These are phyloP conservation scores for Calvatia gigantea DNA, from an alignment of 768 basidiomycete genomes.

Conservation along the genomic window DNA sequence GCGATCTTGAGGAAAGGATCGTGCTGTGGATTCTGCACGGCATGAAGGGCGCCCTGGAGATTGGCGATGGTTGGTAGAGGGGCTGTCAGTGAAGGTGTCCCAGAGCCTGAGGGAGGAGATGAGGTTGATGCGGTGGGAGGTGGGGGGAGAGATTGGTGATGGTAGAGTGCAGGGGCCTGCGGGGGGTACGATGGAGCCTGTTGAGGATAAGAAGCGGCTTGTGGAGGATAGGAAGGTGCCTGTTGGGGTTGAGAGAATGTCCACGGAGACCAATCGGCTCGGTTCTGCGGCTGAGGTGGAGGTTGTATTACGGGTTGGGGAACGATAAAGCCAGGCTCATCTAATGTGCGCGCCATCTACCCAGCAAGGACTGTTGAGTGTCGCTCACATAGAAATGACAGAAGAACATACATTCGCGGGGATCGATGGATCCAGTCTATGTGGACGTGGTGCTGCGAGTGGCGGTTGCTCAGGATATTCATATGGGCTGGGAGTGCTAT, in stretches of 20 bases:
- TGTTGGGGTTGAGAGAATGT: constrained; percentile 12
- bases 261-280: constrained; percentile 17
- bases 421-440: constrained; percentile 55
- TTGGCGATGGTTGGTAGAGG: constrained; percentile 64
- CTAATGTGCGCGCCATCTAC: constrained; percentile 64
- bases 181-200: constrained; percentile 7
- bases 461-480: constrained; percentile 34
- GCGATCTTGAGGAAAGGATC: constrained; percentile 61
- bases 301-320: constrained; percentile 12
- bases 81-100: constrained; percentile 59
- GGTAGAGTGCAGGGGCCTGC: constrained; percentile 34
- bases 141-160: constrained; percentile 44
- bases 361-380: background rate
- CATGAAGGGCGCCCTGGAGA: constrained; percentile 46
- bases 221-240: constrained; percentile 19
- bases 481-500: constrained; percentile 25
- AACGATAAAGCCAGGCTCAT: constrained; percentile 31
- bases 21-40: constrained; percentile 50
- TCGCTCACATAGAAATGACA: background rate
- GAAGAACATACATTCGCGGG: constrained; percentile 57
- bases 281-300: constrained; percentile 13
- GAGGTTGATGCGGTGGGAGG: constrained; percentile 31
- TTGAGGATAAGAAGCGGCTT: too few relatives aligned
- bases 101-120: constrained; percentile 46
- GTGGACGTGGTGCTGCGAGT: constrained; percentile 63